Evolutionary conservation across 1,284 basidiomycete species (phyloP).

Genomic region (Xerocomus nothofagi): DNA sequence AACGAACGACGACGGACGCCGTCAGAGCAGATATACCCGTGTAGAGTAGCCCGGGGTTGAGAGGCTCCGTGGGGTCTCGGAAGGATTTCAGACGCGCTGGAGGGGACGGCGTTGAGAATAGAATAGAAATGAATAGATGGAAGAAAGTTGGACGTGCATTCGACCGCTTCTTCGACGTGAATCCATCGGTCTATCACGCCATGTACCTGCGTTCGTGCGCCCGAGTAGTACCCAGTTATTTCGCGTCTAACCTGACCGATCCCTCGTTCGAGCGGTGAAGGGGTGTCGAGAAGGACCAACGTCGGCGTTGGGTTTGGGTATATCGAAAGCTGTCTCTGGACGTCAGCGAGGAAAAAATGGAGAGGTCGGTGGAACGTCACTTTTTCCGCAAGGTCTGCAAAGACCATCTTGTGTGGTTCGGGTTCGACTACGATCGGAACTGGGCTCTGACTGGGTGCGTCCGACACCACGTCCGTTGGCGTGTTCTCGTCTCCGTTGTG

Average conservation of each 20-base stretch:
- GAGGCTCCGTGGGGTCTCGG: constrained; percentile 73
- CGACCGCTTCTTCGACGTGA: constrained; percentile 75
- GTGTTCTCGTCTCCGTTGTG: constrained; percentile 2
- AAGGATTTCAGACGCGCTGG: constrained; percentile 81
- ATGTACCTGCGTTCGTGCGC: constrained; percentile 66
- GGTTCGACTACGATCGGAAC: constrained; percentile 4
- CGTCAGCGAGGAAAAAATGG: no score
- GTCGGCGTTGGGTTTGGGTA: constrained; percentile 64
- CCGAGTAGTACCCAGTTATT: constrained; percentile 51
- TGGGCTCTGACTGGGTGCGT: neutral
- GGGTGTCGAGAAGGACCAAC: constrained; percentile 68
- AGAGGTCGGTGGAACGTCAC: constrained; percentile 13
- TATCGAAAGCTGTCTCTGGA: constrained; percentile 66
- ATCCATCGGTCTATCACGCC: constrained; percentile 78
- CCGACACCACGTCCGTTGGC: constrained; percentile 2
- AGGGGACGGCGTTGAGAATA: neutral
- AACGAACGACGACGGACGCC: constrained; percentile 82
- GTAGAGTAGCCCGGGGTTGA: constrained; percentile 86
- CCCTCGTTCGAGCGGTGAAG: constrained; percentile 68
- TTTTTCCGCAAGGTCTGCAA: constrained; percentile 29
- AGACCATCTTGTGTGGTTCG: constrained; percentile 12
- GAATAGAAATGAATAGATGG: neutral
- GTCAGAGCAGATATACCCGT: constrained; percentile 86
- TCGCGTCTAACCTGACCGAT: constrained; percentile 68
- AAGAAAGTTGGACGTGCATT: constrained; percentile 57